These are phyloP conservation scores for Cryptococcus maquisensis DNA, from an alignment of 1,284 basidiomycete genomes.

Conservation along the genomic window DNA sequence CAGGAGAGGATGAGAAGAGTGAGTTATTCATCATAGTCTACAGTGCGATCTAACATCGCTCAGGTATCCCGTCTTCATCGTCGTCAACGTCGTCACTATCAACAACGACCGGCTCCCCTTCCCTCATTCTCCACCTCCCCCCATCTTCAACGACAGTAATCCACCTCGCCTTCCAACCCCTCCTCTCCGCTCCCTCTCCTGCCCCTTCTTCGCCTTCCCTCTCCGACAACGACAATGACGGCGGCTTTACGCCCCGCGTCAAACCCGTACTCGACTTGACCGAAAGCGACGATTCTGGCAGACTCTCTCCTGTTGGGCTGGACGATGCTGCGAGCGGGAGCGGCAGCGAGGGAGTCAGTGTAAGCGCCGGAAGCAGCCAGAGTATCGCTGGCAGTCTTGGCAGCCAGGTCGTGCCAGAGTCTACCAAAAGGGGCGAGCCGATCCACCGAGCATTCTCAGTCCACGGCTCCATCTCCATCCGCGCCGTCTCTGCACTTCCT, in stretches of 20 bases:
- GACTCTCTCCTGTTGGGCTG: conserved; percentile 7
- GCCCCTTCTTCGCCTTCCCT: conserved; percentile 12
- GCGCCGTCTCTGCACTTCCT: conserved; percentile 18
- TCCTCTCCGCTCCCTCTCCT: conserved; percentile 9
- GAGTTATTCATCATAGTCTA: conserved; percentile 4
- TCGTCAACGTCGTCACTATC: conserved; percentile 27
- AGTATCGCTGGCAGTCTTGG: conserved; percentile 16
- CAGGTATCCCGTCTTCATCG: conserved; percentile 26
- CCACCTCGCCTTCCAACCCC: conserved; percentile 36
- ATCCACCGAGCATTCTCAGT: conserved; percentile 42
- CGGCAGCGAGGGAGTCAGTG: not conserved
- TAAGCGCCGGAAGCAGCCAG: conserved; percentile 9
- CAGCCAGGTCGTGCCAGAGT: not conserved
- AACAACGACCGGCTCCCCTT: conserved; percentile 17
- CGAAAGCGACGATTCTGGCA: conserved; percentile 10
- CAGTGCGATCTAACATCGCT: not conserved
- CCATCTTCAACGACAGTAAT: conserved; percentile 19
- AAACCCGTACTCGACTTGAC: conserved; percentile 19
- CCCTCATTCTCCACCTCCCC: conserved; percentile 22
- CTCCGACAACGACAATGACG: conserved; percentile 18
- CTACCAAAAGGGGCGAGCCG: conserved; percentile 28
- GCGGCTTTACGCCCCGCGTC: conserved; percentile 36
- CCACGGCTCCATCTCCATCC: conserved; percentile 41
- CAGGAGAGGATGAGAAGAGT: conserved; percentile 34
- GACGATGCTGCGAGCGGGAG: not conserved